Conservation (phyloP, 441 rosid species). For the Omphalea diandra region DNA sequence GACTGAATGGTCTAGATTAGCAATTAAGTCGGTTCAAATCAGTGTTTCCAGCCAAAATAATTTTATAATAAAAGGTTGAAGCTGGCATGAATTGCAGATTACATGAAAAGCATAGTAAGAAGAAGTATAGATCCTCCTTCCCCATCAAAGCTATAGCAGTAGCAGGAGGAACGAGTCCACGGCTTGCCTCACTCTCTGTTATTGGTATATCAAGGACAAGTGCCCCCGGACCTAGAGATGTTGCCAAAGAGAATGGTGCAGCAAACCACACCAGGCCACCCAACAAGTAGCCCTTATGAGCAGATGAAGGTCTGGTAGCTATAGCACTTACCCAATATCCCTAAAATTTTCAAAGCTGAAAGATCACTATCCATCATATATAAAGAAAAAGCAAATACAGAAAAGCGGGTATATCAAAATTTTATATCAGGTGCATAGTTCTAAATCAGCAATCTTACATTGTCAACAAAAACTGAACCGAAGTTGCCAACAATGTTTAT, state of each 20-base stretch:
- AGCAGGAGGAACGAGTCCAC: conserved; percentile 90
- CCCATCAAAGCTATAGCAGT: conserved; percentile 98
- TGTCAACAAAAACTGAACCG: conserved; percentile 90
- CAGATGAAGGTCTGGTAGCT: conserved; percentile 93
- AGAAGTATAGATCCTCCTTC: conserved; percentile 86
- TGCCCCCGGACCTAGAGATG: conserved; percentile 86
- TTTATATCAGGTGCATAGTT: not conserved
- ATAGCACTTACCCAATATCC: conserved; percentile 98
- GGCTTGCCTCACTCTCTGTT: conserved; percentile 64
- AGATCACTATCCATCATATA: not conserved
- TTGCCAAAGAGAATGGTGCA: conserved; percentile 90
- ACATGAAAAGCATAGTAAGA: conserved; percentile 95
- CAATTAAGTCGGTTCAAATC: not conserved
- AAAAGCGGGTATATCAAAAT: too few relatives aligned
- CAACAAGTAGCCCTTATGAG: conserved; percentile 87
- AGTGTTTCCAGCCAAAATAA: not conserved
- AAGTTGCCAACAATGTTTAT: conserved; percentile 89
- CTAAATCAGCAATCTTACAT: conserved; percentile 44
- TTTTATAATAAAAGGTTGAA: not conserved
- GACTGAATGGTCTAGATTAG: not conserved
- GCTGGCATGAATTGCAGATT: conserved; percentile 29
- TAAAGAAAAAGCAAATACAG: too few relatives aligned
- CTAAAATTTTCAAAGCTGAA: conserved; percentile 31
- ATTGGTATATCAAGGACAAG: conserved; percentile 90
- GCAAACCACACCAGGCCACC: conserved; percentile 98